phyloP scores from a whole-genome alignment of 163 green algal genomes.

The Coccomyxa subellipsoidea region DNA sequence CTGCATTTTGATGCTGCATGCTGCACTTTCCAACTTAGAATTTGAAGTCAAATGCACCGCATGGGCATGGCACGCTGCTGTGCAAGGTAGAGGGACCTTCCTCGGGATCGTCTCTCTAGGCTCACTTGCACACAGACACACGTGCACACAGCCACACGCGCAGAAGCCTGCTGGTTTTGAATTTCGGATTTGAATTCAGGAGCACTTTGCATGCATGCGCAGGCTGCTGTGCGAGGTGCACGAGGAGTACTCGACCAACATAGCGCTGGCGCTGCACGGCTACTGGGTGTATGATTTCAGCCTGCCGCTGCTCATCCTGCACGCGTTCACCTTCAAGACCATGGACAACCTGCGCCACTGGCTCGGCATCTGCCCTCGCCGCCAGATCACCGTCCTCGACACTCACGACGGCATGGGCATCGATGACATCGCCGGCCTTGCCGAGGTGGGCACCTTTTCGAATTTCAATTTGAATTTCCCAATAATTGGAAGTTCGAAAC shows the following conservation, averaged over 20 bases:
- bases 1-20: too few relatives aligned
- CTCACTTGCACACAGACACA: too few relatives aligned
- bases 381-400: constrained; percentile 53
- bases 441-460: constrained; percentile 9
- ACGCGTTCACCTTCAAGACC: constrained; percentile 37
- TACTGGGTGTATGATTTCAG: constrained; percentile 56
- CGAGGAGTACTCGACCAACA: constrained; percentile 49
- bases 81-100: too few relatives aligned
- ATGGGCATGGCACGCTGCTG: too few relatives aligned
- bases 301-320: constrained; percentile 52
- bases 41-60: too few relatives aligned
- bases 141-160: too few relatives aligned
- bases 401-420: constrained; percentile 53
- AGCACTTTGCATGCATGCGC: too few relatives aligned
- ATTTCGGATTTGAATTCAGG: too few relatives aligned
- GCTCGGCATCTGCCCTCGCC: constrained; percentile 44
- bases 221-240: constrained; percentile 58
- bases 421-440: constrained; percentile 41
- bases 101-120: too few relatives aligned
- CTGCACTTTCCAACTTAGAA: too few relatives aligned
- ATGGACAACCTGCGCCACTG: constrained; percentile 24
- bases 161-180: too few relatives aligned
- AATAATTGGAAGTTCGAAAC: too few relatives aligned
- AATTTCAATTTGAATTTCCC: not conserved
- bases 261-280: constrained; percentile 39